A percentile compares a stretch with the other conserved stretches of the same genome.
Conservation (phyloP, 306 rosid genomes). For the Clitoria ternatea region DNA sequence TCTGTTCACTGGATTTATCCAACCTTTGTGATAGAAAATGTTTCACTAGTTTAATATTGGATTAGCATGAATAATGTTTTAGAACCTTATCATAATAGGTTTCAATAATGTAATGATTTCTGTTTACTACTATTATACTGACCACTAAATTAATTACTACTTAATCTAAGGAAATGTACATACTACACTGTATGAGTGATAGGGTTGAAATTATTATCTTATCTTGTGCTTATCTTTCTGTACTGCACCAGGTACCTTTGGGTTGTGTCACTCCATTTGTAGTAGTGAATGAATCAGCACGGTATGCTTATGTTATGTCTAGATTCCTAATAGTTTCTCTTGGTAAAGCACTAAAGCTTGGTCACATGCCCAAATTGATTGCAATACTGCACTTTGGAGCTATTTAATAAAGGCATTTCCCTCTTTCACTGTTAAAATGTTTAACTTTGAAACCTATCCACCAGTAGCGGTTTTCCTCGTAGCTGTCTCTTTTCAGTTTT, state of each 20-base stretch:
- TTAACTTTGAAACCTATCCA: neutral
- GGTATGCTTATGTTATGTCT: conserved; percentile 48
- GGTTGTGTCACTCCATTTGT: conserved; percentile 95
- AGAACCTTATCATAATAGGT: neutral
- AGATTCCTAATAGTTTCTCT: conserved; percentile 11
- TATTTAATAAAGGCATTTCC: neutral
- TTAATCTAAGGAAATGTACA: neutral
- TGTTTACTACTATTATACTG: neutral
- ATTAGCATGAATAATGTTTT: neutral
- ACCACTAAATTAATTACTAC: neutral
- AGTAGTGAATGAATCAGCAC: conserved; percentile 76
- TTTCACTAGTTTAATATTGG: neutral
- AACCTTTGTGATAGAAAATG: neutral
- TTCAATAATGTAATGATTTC: neutral
- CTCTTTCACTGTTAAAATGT: neutral
- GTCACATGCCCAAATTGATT: neutral
- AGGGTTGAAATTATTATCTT: conserved; percentile 18
- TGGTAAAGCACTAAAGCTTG: neutral
- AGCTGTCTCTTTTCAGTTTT: neutral
- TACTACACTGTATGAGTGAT: neutral
- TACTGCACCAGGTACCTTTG: conserved; percentile 59
- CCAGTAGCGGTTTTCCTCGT: neutral
- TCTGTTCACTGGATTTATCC: neutral
- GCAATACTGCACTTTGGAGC: neutral
- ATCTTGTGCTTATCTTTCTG: conserved; percentile 25